phyloP scores from a whole-genome alignment of 768 basidiomycete species.

The Rhizopogon rudus region DNA sequence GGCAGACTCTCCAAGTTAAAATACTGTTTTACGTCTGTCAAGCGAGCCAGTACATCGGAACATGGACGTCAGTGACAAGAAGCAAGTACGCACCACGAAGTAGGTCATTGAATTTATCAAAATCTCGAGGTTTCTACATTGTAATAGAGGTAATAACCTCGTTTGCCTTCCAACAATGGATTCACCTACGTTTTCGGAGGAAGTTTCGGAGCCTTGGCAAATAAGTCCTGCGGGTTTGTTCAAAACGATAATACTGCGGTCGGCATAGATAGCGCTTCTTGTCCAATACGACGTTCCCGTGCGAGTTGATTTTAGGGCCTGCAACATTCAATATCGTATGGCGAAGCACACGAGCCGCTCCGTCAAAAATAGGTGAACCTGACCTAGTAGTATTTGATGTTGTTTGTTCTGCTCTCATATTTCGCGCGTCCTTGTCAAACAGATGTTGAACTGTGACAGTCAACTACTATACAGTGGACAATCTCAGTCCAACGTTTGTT shows the following conservation, averaged over 20 bases:
- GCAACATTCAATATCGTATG: neutral
- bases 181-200: neutral
- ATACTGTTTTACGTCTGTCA: slow-evolving; percentile 23
- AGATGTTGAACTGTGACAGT: too few relatives aligned
- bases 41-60: neutral
- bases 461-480: too few relatives aligned
- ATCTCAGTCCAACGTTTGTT: too few relatives aligned
- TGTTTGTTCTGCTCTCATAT: neutral
- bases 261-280: slow-evolving; percentile 42
- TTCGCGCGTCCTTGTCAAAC: too few relatives aligned
- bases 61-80: slow-evolving; percentile 1
- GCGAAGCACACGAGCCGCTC: neutral
- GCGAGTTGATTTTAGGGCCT: neutral
- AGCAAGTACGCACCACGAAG: slow-evolving; percentile 27
- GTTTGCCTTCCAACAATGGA: slow-evolving; percentile 6
- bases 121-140: slow-evolving; percentile 11
- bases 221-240: slow-evolving; percentile 59
- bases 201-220: slow-evolving; percentile 39
- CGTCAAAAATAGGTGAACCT: neutral
- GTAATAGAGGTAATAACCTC: neutral
- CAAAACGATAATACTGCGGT: slow-evolving; percentile 47
- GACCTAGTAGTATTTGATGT: neutral
- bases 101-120: slow-evolving; percentile 32
- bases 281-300: slow-evolving; percentile 21
- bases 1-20: slow-evolving; percentile 34